A percentile compares a stretch with the other conserved stretches of the same genome.
phyloP scores from a whole-genome alignment of 768 basidiomycete genomes.

The Gymnopilus dilepis region DNA sequence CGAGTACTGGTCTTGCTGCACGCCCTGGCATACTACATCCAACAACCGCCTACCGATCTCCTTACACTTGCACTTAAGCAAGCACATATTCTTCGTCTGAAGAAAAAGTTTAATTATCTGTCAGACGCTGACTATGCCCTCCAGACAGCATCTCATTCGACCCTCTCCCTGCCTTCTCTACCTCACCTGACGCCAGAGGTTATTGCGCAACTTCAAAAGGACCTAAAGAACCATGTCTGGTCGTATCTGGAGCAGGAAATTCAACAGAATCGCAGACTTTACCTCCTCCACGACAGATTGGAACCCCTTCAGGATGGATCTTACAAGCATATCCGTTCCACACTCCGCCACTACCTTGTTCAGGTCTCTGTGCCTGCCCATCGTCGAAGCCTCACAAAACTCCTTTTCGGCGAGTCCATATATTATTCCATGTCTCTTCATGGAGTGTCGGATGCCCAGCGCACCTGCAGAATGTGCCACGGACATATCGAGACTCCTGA shows the following conservation, averaged over 20 bases:
- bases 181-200: neutral
- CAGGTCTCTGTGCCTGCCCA: neutral
- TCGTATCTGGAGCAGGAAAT: neutral
- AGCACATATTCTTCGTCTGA: neutral
- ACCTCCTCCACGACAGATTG: neutral
- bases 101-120: neutral
- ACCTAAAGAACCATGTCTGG: neutral
- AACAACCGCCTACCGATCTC: neutral
- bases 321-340: neutral
- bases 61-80: neutral
- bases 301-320: neutral
- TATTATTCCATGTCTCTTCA: neutral
- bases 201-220: neutral
- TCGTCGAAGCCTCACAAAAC: neutral
- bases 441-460: neutral
- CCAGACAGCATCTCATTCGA: neutral
- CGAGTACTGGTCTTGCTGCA: neutral
- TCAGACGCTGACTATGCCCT: neutral
- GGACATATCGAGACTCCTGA: too few species aligned
- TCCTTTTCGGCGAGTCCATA: neutral
- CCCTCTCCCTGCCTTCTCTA: neutral
- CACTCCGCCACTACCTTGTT: neutral
- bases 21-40: neutral
- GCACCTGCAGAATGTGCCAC: too few species aligned
- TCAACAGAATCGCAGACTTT: neutral